Evolutionary conservation across 345 rosid species (phyloP).

Genomic region (Acer saccharum): DNA sequence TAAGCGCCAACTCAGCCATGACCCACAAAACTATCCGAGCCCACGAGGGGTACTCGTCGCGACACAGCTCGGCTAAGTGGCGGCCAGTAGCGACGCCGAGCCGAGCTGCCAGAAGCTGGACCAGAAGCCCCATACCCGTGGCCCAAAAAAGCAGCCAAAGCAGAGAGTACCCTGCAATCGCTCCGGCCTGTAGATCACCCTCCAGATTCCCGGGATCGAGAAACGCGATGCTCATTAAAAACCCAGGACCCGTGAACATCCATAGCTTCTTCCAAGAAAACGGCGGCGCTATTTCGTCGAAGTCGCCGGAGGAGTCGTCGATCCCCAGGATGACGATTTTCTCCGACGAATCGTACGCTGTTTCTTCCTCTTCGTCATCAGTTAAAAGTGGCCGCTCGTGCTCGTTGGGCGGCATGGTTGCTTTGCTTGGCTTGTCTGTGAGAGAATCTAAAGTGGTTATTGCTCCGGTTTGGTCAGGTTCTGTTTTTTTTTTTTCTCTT

Average conservation of each 20-base stretch:
- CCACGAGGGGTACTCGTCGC: constrained; percentile 92
- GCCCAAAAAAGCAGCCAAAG: constrained; percentile 94
- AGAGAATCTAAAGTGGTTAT: not conserved
- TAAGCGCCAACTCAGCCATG: constrained; percentile 90
- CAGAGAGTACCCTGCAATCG: constrained; percentile 90
- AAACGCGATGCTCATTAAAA: constrained; percentile 91
- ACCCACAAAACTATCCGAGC: constrained; percentile 76
- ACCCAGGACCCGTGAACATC: constrained; percentile 96
- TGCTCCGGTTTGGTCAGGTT: not conserved
- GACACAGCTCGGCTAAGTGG: constrained; percentile 91
- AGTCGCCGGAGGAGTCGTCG: constrained; percentile 32
- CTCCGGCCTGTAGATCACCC: constrained; percentile 95
- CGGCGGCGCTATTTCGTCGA: constrained; percentile 47
- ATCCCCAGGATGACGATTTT: constrained; percentile 65
- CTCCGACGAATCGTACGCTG: constrained; percentile 72
- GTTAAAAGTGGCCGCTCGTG: constrained; percentile 36
- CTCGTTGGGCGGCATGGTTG: constrained; percentile 21
- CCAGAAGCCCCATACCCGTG: constrained; percentile 89
- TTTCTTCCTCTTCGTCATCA: constrained; percentile 54
- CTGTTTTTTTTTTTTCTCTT: not conserved
- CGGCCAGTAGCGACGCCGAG: constrained; percentile 92
- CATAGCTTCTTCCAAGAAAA: constrained; percentile 93
- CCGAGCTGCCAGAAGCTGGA: constrained; percentile 85
- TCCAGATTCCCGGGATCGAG: constrained; percentile 95
- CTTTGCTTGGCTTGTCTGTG: not conserved